phyloP scores from a whole-genome alignment of 108 stramenopile genomes.

The Aureococcus anophagefferens region DNA sequence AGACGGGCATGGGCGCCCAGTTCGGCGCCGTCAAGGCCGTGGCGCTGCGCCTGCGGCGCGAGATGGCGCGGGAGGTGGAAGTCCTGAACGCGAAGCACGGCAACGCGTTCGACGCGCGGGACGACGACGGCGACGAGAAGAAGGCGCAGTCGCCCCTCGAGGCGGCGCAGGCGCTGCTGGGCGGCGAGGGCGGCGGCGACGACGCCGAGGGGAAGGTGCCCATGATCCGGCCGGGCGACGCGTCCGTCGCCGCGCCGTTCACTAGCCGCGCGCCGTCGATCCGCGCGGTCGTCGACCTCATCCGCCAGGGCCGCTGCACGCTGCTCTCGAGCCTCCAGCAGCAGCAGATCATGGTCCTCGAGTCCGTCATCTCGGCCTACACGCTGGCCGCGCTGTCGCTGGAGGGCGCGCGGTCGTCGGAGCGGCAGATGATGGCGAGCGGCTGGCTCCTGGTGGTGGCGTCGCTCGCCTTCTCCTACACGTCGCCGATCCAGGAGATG shows the following conservation, averaged over 20 bases:
- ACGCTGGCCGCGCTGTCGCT: slow-evolving; percentile 86
- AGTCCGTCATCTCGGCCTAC: slow-evolving; percentile 92
- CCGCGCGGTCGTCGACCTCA: slow-evolving; percentile 85
- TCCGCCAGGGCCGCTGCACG: slow-evolving; percentile 85
- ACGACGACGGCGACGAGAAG: slow-evolving; percentile 55
- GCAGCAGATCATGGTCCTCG: slow-evolving; percentile 93
- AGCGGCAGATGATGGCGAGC: slow-evolving; percentile 89
- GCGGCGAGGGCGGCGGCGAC: slow-evolving; percentile 43
- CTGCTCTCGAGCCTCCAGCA: slow-evolving; percentile 77
- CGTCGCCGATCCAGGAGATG: slow-evolving; percentile 83
- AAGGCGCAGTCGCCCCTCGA: slow-evolving; percentile 42
- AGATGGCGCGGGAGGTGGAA: slow-evolving; percentile 15
- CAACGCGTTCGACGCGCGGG: slow-evolving; percentile 17
- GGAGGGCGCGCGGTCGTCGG: slow-evolving; percentile 91
- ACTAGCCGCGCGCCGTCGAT: slow-evolving; percentile 93
- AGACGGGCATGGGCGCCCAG: slow-evolving; percentile 46
- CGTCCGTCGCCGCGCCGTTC: slow-evolving; percentile 90
- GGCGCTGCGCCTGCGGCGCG: slow-evolving; percentile 12
- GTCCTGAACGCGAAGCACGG: background rate
- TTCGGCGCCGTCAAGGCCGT: slow-evolving; percentile 77
- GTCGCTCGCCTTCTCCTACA: slow-evolving; percentile 84
- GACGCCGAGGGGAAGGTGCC: slow-evolving; percentile 49
- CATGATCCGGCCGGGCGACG: slow-evolving; percentile 89
- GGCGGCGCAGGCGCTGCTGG: slow-evolving; percentile 34
- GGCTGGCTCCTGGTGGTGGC: slow-evolving; percentile 79